Percentiles rank a stretch among this genome's conserved stretches.
Evolutionary conservation across 805 yeast genomes (phyloP).

Genomic region (Lachancea sp.): DNA sequence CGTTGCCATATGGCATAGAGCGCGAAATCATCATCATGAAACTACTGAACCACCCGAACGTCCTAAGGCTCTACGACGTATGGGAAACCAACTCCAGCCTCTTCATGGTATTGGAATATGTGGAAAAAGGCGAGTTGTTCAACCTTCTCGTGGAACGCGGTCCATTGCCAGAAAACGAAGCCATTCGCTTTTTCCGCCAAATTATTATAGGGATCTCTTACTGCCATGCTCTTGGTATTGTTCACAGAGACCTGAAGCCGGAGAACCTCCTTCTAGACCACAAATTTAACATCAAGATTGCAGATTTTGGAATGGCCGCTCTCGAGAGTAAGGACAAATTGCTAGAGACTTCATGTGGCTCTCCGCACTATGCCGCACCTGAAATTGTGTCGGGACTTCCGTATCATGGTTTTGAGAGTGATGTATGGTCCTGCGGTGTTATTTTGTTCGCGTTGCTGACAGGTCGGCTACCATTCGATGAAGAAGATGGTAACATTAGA

Average conservation of each 20-base stretch:
- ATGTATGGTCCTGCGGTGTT: constrained; percentile 98
- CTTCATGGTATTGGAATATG: constrained; percentile 86
- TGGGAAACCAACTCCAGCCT: constrained; percentile 82
- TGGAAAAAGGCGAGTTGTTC: constrained; percentile 95
- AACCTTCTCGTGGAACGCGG: constrained; percentile 88
- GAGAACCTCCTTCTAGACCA: constrained; percentile 75
- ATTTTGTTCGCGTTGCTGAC: constrained; percentile 88
- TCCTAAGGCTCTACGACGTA: constrained; percentile 72
- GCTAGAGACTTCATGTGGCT: constrained; percentile 93
- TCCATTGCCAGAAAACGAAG: constrained; percentile 81
- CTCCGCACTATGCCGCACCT: constrained; percentile 98
- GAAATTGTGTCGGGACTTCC: constrained; percentile 93
- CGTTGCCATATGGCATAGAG: constrained; percentile 77
- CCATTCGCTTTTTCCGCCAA: constrained; percentile 82
- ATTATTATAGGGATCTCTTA: constrained; percentile 77
- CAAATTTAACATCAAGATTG: constrained; percentile 84
- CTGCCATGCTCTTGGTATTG: constrained; percentile 80
- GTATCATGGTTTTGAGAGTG: constrained; percentile 95
- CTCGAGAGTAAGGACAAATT: constrained; percentile 74
- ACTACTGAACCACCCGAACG: constrained; percentile 68
- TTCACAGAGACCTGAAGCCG: constrained; percentile 83
- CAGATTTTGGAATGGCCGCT: constrained; percentile 99
- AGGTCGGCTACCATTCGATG: constrained; percentile 92
- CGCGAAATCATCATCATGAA: constrained; percentile 84
- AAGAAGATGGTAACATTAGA: constrained; percentile 80